These are phyloP conservation scores for Cryoendolithus antarcticus DNA, from an alignment of 2,329 filamentous ascomycete genomes.

Conservation along the genomic window DNA sequence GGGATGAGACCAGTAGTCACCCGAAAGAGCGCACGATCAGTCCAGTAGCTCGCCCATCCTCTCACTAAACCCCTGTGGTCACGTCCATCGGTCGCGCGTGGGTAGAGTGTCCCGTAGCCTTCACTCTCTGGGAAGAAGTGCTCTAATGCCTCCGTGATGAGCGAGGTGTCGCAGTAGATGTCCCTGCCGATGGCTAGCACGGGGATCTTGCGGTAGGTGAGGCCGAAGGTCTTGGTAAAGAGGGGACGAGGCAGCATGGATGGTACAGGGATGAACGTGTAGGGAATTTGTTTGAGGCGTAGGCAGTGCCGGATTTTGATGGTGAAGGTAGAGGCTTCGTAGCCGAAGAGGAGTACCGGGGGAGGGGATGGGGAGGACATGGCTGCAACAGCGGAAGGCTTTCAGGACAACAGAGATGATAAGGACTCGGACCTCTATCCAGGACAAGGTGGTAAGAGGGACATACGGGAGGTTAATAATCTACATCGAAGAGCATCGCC, in stretches of 20 bases:
- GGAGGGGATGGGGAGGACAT: background rate
- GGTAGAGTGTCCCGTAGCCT: slow-evolving; percentile 27
- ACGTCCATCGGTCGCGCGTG: slow-evolving; percentile 19
- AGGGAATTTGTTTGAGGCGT: slow-evolving; percentile 51
- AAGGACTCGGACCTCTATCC: too few species aligned
- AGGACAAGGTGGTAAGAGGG: too few species aligned
- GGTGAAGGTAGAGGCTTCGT: slow-evolving; percentile 53
- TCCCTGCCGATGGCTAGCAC: slow-evolving; percentile 21
- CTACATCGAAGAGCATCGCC: too few species aligned
- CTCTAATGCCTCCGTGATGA: slow-evolving; percentile 20
- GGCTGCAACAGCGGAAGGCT: too few species aligned
- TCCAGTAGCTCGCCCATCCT: slow-evolving; percentile 30
- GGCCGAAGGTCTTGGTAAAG: slow-evolving; percentile 5
- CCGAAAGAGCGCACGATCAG: slow-evolving; percentile 28
- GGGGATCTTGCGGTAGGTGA: slow-evolving; percentile 15
- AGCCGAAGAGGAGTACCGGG: slow-evolving; percentile 48
- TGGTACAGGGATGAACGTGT: slow-evolving; percentile 17
- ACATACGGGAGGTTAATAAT: too few species aligned
- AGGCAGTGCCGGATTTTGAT: slow-evolving; percentile 55
- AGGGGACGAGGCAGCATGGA: slow-evolving; percentile 8
- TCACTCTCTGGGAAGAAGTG: slow-evolving; percentile 7
- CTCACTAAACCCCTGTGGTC: slow-evolving; percentile 25
- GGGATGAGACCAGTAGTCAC: slow-evolving; percentile 30
- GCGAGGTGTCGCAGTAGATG: slow-evolving; percentile 22
- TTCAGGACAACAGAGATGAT: too few species aligned